phyloP scores from a whole-genome alignment of 495 filamentous ascomycete species.

The Penicilliopsis zonata region DNA sequence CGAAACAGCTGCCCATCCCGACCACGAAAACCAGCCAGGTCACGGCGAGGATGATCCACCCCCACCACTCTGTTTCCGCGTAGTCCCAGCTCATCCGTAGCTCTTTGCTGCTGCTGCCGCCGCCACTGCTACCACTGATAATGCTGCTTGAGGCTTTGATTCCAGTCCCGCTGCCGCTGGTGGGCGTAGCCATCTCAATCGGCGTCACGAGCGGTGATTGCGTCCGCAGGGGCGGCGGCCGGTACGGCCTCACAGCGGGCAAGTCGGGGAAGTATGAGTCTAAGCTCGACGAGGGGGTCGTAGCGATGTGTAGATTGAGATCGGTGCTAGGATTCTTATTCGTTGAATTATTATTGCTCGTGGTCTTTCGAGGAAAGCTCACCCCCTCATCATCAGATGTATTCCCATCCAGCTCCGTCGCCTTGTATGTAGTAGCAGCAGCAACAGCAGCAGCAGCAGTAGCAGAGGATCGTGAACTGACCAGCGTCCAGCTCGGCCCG shows the following conservation, averaged over 20 bases:
- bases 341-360: conserved; percentile 44
- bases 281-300: conserved; percentile 4
- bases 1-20: conserved; percentile 89
- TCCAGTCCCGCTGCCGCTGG: conserved; percentile 49
- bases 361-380: conserved; percentile 20
- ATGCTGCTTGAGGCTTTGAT: conserved; percentile 34
- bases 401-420: conserved; percentile 7
- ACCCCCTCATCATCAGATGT: conserved; percentile 9
- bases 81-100: conserved; percentile 58
- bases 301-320: conserved; percentile 5
- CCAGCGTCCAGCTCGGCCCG: conserved; percentile 15
- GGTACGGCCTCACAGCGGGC: conserved; percentile 50
- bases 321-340: conserved; percentile 14
- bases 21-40: conserved; percentile 94
- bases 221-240: conserved; percentile 43
- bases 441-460: no score
- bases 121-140: conserved; percentile 26
- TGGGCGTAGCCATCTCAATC: conserved; percentile 14
- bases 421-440: conserved; percentile 6
- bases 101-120: conserved; percentile 33
- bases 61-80: conserved; percentile 91
- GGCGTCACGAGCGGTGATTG: conserved; percentile 10
- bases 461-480: no score
- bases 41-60: conserved; percentile 76
- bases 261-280: conserved; percentile 21